These are phyloP conservation scores for Pogostemon cablin DNA, from an alignment of 257 asterid genomes.

Conservation along the genomic window DNA sequence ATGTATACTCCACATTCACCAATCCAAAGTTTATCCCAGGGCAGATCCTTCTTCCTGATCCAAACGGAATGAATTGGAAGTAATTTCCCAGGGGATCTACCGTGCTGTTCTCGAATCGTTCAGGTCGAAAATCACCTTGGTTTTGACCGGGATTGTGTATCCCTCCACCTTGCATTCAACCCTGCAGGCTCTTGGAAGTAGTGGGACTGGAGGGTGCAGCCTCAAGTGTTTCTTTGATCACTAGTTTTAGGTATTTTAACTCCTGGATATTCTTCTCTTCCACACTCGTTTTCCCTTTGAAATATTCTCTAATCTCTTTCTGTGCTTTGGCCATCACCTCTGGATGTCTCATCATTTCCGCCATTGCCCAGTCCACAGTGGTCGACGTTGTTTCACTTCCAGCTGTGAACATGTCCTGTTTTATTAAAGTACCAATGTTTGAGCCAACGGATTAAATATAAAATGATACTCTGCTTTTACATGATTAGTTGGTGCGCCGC, in stretches of 20 bases:
- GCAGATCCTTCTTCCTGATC: constrained; percentile 41
- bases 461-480: too few species aligned
- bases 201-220: constrained; percentile 42
- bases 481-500: too few species aligned
- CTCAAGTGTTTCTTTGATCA: constrained; percentile 35
- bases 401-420: constrained; percentile 22
- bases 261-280: constrained; percentile 25
- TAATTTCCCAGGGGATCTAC: constrained; percentile 31
- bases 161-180: constrained; percentile 35
- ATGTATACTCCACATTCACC: constrained; percentile 31
- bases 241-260: constrained; percentile 31
- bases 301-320: background rate
- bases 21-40: constrained; percentile 37
- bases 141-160: constrained; percentile 28
- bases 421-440: background rate
- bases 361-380: constrained; percentile 37
- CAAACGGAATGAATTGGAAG: constrained; percentile 37
- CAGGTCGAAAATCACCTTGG: constrained; percentile 29
- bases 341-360: constrained; percentile 31
- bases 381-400: constrained; percentile 33
- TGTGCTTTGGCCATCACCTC: background rate
- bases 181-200: constrained; percentile 40
- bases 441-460: background rate
- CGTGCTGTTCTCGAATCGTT: constrained; percentile 33
- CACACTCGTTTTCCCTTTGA: background rate